phyloP scores from a whole-genome alignment of 2,329 filamentous ascomycete species.

The Phyllosticta paracitricarpa region DNA sequence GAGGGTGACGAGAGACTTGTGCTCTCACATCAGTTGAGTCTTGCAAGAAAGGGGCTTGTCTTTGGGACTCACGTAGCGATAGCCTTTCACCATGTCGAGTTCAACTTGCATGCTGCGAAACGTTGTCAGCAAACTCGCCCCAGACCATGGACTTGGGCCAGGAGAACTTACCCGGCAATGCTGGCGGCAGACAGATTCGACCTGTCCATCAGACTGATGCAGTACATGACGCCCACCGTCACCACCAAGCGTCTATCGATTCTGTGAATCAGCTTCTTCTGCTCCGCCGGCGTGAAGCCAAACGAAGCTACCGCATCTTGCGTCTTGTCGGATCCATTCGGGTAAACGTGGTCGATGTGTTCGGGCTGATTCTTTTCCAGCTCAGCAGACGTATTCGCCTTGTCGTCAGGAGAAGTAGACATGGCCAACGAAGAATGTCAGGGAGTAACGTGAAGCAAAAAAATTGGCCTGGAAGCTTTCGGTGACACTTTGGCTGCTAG shows the following conservation, averaged over 20 bases:
- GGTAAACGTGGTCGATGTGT: constrained; percentile 5
- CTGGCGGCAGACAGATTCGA: constrained; percentile 65
- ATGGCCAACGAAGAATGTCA: not conserved
- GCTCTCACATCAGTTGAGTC: constrained; percentile 10
- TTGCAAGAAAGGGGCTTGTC: constrained; percentile 10
- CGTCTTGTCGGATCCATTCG: not conserved
- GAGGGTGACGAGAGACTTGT: constrained; percentile 48
- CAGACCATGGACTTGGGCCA: constrained; percentile 2
- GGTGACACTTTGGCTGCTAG: not conserved
- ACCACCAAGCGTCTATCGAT: constrained; percentile 51
- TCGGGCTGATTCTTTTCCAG: constrained; percentile 4
- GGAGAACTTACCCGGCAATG: constrained; percentile 49
- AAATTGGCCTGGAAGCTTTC: not conserved
- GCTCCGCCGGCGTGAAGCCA: constrained; percentile 48
- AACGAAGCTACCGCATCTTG: not conserved
- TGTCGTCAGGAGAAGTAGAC: not conserved
- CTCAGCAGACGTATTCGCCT: not conserved
- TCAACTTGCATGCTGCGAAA: constrained; percentile 29
- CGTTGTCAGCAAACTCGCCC: constrained; percentile 15
- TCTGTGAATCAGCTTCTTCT: constrained; percentile 56
- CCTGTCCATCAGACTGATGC: constrained; percentile 67
- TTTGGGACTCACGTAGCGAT: constrained; percentile 17
- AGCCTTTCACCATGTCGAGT: constrained; percentile 20
- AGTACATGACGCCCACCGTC: constrained; percentile 53
- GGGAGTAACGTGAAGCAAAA: not conserved